Base-by-base conservation (phyloP, 768 basidiomycete genomes). In the Paxillus ammoniavirescens region DNA sequence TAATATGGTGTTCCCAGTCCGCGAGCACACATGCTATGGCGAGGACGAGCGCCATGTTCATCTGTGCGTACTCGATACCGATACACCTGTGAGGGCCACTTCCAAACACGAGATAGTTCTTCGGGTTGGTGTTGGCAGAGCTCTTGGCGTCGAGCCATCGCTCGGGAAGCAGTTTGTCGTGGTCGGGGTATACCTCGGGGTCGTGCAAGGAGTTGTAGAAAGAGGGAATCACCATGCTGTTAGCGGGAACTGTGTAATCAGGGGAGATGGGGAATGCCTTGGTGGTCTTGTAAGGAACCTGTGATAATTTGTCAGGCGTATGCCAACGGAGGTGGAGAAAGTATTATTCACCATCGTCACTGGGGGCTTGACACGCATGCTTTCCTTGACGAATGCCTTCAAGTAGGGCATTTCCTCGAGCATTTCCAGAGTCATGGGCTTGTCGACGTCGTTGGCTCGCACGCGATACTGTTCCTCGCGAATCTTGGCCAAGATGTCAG, bases 31-130 rank as follows among this genome's bases (percentile, higher is more conserved):
- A 80, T 0, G 95, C 94, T n/a, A 84, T 85, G 5, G 87, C 94
- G 26, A 98, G 78, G 4, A 88, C 86, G 17, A 95, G 78, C 1
- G 80, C 87, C 52, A 98, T 93, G 73, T 95, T 94, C 84, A 93
- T 86, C 61, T 78, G 82, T 36, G 95, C 93, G 66, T 98, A 99
- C 70, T 97, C 93, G 48, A 91, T 64, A 28, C 93, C 95, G 56
- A 97, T 93, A 71, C 93, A 95, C 59, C 84, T 82, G 73, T 98
- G 93, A 49, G 94, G 93, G 6, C 95, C 95, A 57, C 84, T 85
- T 40, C 97, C 96, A 70, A 93, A 98, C 28, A 98, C 91, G 57
- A 99, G 84, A 70, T 92, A 99, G 74, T 98, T 97, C 73, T 91
- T 87, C 37, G 96, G 93, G 69, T 91, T 90, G 50, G 78, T 72